These are phyloP conservation scores for Coemansia sp. DNA, from an alignment of 192 early-diverging fungal species.

Conservation along the genomic window DNA sequence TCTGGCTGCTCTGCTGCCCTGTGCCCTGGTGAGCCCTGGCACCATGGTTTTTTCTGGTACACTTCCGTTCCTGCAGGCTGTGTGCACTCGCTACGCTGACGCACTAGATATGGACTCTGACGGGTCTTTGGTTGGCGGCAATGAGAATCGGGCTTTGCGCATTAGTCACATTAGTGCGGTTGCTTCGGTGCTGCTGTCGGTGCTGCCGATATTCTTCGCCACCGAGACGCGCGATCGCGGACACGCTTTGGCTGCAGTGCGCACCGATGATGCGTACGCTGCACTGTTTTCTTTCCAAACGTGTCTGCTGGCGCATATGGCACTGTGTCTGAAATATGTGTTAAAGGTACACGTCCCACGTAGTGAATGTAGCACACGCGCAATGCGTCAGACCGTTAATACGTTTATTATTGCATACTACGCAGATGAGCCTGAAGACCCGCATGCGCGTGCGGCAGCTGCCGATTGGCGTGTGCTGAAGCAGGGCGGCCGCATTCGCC, in stretches of 20 bases:
- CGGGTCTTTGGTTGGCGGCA: background rate
- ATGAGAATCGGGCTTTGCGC: background rate
- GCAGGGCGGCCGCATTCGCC: background rate
- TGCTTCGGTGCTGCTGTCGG: slow-evolving; percentile 18
- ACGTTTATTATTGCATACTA: slow-evolving; percentile 27
- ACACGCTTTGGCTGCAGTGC: slow-evolving; percentile 10
- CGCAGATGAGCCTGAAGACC: slow-evolving; percentile 9
- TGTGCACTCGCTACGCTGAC: background rate
- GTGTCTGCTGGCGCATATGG: slow-evolving; percentile 21
- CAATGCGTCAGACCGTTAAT: slow-evolving; percentile 16
- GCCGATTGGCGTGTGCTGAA: slow-evolving; percentile 8
- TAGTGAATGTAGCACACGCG: background rate
- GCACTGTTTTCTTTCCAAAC: slow-evolving; percentile 18
- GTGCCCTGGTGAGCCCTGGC: background rate
- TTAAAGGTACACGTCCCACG: slow-evolving; percentile 6
- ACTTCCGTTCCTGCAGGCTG: slow-evolving; percentile 13
- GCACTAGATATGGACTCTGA: background rate
- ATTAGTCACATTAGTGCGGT: background rate
- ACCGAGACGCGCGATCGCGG: slow-evolving; percentile 6
- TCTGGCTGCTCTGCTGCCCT: slow-evolving; percentile 28
- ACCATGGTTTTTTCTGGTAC: slow-evolving; percentile 8
- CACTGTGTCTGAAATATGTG: slow-evolving; percentile 18
- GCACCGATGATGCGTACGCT: slow-evolving; percentile 3
- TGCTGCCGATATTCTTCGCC: slow-evolving; percentile 23
- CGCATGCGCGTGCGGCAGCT: slow-evolving; percentile 25